These are phyloP conservation scores for Penium margaritaceum DNA, from an alignment of 139 green algal species.

Conservation along the genomic window DNA sequence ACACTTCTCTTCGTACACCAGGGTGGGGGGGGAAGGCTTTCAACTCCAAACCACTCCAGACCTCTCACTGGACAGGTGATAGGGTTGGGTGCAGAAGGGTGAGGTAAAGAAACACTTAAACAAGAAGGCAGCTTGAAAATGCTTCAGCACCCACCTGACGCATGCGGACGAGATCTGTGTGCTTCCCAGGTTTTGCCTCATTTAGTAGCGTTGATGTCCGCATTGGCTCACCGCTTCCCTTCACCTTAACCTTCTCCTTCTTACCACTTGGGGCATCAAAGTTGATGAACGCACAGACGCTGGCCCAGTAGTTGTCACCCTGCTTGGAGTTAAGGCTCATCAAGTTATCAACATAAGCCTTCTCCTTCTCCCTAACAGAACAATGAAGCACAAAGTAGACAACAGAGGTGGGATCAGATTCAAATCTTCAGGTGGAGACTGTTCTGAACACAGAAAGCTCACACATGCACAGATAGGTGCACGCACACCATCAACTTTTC, in stretches of 20 bases:
- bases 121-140: not conserved
- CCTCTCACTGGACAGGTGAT: too few species aligned
- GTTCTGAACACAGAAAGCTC: too few species aligned
- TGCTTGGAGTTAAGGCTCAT: constrained; percentile 9
- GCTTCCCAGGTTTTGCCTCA: not conserved
- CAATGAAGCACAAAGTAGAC: too few species aligned
- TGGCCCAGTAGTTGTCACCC: constrained; percentile 5
- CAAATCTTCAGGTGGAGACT: too few species aligned
- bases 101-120: not conserved
- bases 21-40: too few species aligned
- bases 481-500: too few species aligned
- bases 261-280: not conserved
- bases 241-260: constrained; percentile 5
- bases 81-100: not conserved
- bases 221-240: not conserved
- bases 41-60: too few species aligned
- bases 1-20: too few species aligned
- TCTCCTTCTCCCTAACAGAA: not conserved
- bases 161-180: constrained; percentile 4
- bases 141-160: not conserved
- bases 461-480: too few species aligned
- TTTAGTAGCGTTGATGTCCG: not conserved
- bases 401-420: too few species aligned
- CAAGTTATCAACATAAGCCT: not conserved
- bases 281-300: constrained; percentile 4